phyloP scores from a whole-genome alignment of 108 stramenopile species.

The Asterionellopsis glacialis region DNA sequence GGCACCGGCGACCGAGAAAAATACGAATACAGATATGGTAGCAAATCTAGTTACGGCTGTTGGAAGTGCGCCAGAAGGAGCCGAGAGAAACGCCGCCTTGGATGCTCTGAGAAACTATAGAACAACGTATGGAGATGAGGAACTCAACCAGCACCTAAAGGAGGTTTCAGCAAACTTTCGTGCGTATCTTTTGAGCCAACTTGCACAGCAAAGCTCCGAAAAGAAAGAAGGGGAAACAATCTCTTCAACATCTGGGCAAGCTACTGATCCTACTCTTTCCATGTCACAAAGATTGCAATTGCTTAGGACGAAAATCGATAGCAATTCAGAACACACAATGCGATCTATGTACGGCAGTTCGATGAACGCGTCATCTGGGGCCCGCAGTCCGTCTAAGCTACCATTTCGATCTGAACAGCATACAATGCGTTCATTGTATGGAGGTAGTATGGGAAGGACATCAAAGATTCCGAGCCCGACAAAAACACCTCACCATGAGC shows the following conservation, averaged over 20 bases:
- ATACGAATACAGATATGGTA: conserved; percentile 16
- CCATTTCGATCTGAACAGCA: neutral
- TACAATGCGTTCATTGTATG: neutral
- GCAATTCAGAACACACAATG: conserved; percentile 22
- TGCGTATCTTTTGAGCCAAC: conserved; percentile 50
- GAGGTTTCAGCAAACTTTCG: conserved; percentile 62
- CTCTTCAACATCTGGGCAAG: neutral
- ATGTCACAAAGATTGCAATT: conserved; percentile 53
- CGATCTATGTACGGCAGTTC: conserved; percentile 5
- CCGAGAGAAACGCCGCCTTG: conserved; percentile 48
- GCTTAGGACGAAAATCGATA: conserved; percentile 39
- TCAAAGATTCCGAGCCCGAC: neutral
- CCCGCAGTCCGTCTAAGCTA: neutral
- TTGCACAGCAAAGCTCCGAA: neutral
- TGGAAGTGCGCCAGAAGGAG: conserved; percentile 42
- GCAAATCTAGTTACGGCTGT: conserved; percentile 57
- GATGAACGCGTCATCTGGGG: neutral
- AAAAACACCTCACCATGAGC: neutral
- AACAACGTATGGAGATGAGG: conserved; percentile 35
- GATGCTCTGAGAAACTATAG: conserved; percentile 46
- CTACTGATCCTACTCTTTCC: neutral
- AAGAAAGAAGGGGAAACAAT: neutral
- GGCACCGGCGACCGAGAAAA: conserved; percentile 1
- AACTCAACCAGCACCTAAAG: conserved; percentile 54
- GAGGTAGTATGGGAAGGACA: neutral